These are phyloP conservation scores for Mortierella sp. DNA, from an alignment of 371 early-diverging fungal genomes.

Conservation along the genomic window DNA sequence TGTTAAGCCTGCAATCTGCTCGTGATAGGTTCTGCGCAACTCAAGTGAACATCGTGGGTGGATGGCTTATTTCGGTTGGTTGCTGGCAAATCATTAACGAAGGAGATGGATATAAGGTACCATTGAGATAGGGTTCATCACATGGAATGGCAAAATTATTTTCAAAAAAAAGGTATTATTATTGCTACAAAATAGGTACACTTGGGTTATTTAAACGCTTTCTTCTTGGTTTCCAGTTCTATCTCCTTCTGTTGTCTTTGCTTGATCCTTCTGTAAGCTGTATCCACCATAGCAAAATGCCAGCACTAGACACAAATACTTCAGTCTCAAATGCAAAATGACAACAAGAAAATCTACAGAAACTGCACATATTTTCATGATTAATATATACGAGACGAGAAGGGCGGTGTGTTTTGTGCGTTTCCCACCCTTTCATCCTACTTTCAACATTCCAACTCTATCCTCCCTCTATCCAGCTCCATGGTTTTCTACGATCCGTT, in stretches of 20 bases:
- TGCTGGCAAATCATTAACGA: too few species aligned
- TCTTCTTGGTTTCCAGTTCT: conserved; percentile 34
- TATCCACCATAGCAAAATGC: too few species aligned
- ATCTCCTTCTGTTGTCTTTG: neutral
- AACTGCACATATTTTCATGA: conserved; percentile 52
- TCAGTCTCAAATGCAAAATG: neutral
- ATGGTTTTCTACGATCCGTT: neutral
- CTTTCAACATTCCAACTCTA: neutral
- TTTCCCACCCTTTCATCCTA: conserved; percentile 42
- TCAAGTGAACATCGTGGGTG: too few species aligned
- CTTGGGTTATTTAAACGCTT: conserved; percentile 42
- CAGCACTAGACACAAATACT: neutral
- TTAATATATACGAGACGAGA: conserved; percentile 33
- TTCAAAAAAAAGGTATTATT: too few species aligned
- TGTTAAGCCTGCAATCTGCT: too few species aligned
- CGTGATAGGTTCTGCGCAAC: too few species aligned
- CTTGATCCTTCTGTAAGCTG: conserved; percentile 6
- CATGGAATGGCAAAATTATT: too few species aligned
- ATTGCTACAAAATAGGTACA: conserved; percentile 44
- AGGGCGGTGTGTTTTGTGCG: conserved; percentile 55
- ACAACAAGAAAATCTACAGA: neutral
- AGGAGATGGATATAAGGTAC: too few species aligned
- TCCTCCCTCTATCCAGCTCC: neutral
- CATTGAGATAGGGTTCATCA: too few species aligned
- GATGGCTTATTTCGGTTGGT: too few species aligned